A percentile compares a stretch with the other conserved stretches of the same genome.
These are phyloP conservation scores for Herpetomonas tarakana DNA, from an alignment of 208 protist species.

Conservation along the genomic window DNA sequence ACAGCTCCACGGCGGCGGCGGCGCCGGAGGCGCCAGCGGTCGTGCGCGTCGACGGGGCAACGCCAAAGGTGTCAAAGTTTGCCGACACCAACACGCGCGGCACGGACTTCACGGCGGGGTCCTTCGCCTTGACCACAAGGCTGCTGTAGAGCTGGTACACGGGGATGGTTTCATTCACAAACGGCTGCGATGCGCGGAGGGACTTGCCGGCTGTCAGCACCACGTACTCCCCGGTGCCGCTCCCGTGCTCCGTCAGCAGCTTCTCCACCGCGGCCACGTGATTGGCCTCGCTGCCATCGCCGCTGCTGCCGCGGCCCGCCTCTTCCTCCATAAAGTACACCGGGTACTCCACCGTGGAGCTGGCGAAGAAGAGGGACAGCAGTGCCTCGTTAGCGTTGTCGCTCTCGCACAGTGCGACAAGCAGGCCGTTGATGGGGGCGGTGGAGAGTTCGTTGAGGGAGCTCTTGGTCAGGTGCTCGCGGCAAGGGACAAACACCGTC, in stretches of 20 bases:
- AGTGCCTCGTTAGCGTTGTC: conserved; percentile 55
- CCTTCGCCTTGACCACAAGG: conserved; percentile 33
- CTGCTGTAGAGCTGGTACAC: conserved; percentile 26
- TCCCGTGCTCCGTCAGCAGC: conserved; percentile 17
- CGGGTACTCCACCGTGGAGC: conserved; percentile 21
- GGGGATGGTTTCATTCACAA: conserved; percentile 38
- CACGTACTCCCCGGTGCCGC: conserved; percentile 19
- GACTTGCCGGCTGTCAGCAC: conserved; percentile 49
- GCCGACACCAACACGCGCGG: conserved; percentile 65
- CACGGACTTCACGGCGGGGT: conserved; percentile 8
- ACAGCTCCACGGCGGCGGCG: conserved; percentile 71
- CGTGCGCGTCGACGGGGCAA: conserved; percentile 46
- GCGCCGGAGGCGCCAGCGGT: conserved; percentile 47
- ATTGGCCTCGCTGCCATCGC: not conserved
- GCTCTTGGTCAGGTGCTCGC: conserved; percentile 34
- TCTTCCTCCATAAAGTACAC: conserved; percentile 45
- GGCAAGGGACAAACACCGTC: conserved; percentile 61
- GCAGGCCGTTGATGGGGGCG: conserved; percentile 33
- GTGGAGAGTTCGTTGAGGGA: conserved; percentile 27
- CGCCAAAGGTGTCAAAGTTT: conserved; percentile 69
- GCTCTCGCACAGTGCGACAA: conserved; percentile 42
- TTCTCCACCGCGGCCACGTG: conserved; percentile 15
- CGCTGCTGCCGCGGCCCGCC: not conserved
- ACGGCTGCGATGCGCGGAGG: conserved; percentile 13
- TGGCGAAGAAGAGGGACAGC: conserved; percentile 26